These are phyloP conservation scores for Oryza longistaminata DNA, from an alignment of 176 grass and related monocot genomes.

Conservation along the genomic window DNA sequence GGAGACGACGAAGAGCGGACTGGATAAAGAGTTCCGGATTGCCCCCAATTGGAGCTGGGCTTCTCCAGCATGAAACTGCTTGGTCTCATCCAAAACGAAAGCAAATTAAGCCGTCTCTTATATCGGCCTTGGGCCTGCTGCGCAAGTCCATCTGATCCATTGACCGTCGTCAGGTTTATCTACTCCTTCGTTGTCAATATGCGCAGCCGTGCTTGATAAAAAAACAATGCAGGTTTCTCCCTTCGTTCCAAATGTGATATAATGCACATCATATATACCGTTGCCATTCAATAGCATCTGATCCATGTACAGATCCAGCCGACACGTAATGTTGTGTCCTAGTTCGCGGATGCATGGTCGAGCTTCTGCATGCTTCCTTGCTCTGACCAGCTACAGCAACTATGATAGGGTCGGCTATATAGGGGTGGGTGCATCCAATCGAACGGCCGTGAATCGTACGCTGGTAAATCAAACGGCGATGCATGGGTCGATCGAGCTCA, in stretches of 20 bases:
- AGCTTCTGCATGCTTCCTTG: too few relatives aligned
- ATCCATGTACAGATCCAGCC: conserved; percentile 1
- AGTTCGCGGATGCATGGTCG: neutral
- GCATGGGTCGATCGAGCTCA: too few relatives aligned
- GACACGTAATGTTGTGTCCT: neutral
- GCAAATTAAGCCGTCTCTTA: too few relatives aligned
- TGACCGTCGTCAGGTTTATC: neutral
- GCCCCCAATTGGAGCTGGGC: too few relatives aligned
- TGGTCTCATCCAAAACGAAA: neutral
- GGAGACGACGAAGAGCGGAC: neutral
- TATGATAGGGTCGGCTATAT: too few relatives aligned
- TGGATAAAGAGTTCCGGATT: neutral
- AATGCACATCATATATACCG: neutral
- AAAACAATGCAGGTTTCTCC: neutral
- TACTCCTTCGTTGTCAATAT: neutral
- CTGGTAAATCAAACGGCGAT: too few relatives aligned
- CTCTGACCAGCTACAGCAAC: too few relatives aligned
- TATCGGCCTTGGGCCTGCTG: neutral
- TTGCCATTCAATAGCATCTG: conserved; percentile 30
- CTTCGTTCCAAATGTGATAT: neutral
- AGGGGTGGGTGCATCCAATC: too few relatives aligned
- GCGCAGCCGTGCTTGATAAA: neutral
- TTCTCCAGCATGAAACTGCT: neutral
- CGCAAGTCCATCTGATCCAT: neutral
- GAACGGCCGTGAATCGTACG: too few relatives aligned